Evolutionary conservation across 228 moss, liverwort and hornwort genomes (phyloP), one percentile per base, ranked within the genome.

Genomic region (Sphagnum magellanicum): DNA sequence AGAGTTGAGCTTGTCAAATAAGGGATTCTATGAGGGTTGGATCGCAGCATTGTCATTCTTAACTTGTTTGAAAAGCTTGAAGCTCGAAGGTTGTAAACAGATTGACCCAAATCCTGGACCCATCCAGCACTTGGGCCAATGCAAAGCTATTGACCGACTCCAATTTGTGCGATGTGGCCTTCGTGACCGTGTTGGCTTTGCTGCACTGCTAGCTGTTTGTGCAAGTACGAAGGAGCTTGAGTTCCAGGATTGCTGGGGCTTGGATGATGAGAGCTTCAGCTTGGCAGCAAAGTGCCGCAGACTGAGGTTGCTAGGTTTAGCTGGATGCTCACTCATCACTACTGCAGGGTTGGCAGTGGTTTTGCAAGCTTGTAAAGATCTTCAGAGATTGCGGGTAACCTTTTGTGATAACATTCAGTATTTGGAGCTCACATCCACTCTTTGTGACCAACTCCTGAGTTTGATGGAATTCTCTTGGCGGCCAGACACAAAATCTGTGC

Each of bases 181-280:
- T 53, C 79, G 86, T 12, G 86, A 83, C 71, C 70, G 77, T 17
- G 75, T 51, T 60, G 86, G 79, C 48, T 80, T 87, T 66, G 78
- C 71, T 13, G 86, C 77, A 5, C 69, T 87, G 50, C 73, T 87
- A 47, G 76, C 73, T 9, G 77, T 87, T 13, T 78, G 83, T 61
- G 50, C 47, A 8, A 74, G 57, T 53, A 17, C 78, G 4, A 77
- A 61, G 69, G 80, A 82, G 59, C 65, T 87, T 4, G 86, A 87
- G 78, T 78, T 83, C 58, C 86, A 83, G 67, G 80, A 87, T 53
- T 87, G 86, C 60, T 87, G 86, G 86, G 86, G 86, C 50, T 67
- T 87, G 76, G 83, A 82, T n/a, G 86, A 87, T 66, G 82, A 82
- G 4, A 68, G 74, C 10, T 80, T 87, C 71, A 59, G 68, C 57